These are phyloP conservation scores for Ophiocordyceps australis DNA, from an alignment of 2,329 filamentous ascomycete species.

Conservation along the genomic window DNA sequence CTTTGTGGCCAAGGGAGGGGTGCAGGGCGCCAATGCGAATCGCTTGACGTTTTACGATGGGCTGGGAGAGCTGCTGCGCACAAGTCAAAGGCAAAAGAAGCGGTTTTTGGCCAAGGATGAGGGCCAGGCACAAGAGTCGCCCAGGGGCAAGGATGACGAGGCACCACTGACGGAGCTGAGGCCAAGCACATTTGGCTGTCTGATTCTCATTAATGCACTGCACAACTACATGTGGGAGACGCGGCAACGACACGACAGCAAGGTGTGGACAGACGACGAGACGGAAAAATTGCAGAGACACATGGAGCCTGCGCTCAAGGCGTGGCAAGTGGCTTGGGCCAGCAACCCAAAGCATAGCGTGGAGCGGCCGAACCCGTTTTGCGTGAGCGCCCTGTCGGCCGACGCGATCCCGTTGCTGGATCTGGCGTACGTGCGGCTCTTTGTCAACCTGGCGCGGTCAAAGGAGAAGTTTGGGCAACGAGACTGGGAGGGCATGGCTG, in stretches of 20 bases:
- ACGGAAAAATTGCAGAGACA: conserved; percentile 92
- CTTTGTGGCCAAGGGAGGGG: conserved; percentile 64
- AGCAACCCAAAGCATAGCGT: conserved; percentile 71
- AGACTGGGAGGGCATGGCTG: conserved; percentile 81
- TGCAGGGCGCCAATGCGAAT: conserved; percentile 48
- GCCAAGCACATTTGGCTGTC: conserved; percentile 81
- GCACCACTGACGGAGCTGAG: conserved; percentile 44
- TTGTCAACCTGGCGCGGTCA: conserved; percentile 79
- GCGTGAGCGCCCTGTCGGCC: conserved; percentile 64
- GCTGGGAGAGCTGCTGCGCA: conserved; percentile 61
- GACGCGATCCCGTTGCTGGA: conserved; percentile 85
- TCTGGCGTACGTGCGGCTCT: conserved; percentile 78
- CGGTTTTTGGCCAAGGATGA: conserved; percentile 17
- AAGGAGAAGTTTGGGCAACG: conserved; percentile 91
- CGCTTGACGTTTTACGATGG: conserved; percentile 67
- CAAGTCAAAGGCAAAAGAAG: conserved; percentile 48
- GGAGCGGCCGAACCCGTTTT: conserved; percentile 71
- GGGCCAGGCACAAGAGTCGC: conserved; percentile 1
- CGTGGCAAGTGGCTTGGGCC: conserved; percentile 88
- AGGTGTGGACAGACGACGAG: conserved; percentile 79
- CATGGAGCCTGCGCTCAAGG: conserved; percentile 82
- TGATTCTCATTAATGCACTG: conserved; percentile 81
- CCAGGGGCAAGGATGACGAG: conserved; percentile 12
- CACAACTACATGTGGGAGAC: conserved; percentile 99
- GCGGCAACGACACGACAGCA: conserved; percentile 71